Base-by-base conservation (phyloP, 306 rosid species). In the Ormosia emarginata region DNA sequence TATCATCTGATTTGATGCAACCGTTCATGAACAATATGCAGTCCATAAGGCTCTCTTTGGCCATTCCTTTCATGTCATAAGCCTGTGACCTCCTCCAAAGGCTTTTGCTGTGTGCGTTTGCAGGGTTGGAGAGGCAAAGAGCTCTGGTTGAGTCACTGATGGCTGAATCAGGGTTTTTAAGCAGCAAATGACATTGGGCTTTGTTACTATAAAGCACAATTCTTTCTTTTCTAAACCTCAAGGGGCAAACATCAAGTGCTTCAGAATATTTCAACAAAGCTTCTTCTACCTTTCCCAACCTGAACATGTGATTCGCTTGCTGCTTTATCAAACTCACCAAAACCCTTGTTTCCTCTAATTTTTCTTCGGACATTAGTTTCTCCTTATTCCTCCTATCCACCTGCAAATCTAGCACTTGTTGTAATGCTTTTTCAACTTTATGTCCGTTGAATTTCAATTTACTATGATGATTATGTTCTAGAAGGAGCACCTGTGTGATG, bases 11-110 rank as follows among this genome's bases (percentile, higher is more conserved):
- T 76, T 85, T 87, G 75, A 82, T 57, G 82, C 87, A 81, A 6
- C 86, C 71, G 57, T 86, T 88, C 73, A 90, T 83, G 83, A 92
- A 90, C 89, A 83, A 65, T 34, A 92, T 63, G 74, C 90, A 87
- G 58, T 92, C 97, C 92, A 90, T 80, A 75, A 92, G 78, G 71
- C 97, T 90, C 85, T 92, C 97, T 64, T 85, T 90, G 3, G 91
- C 88, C 89, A 92, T 80, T 49, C 94, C 92, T 80, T 88, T 90
- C 90, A 90, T 88, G 84, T 92, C 94, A 81, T 92, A 92, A 41
- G 94, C 97, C 44, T 87, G 94, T 13, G 97, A 88, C 69, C 97
- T 92, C 32, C 90, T 90, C 97, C 97, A 88, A 17, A 90, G 89
- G 71, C 94, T 88, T 69, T 86, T 92, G 0, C 74, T 40, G 43